A percentile compares a stretch with the other conserved stretches of the same genome.
phyloP scores from a whole-genome alignment of 1,284 basidiomycete species.

The Moesziomyces sp. region DNA sequence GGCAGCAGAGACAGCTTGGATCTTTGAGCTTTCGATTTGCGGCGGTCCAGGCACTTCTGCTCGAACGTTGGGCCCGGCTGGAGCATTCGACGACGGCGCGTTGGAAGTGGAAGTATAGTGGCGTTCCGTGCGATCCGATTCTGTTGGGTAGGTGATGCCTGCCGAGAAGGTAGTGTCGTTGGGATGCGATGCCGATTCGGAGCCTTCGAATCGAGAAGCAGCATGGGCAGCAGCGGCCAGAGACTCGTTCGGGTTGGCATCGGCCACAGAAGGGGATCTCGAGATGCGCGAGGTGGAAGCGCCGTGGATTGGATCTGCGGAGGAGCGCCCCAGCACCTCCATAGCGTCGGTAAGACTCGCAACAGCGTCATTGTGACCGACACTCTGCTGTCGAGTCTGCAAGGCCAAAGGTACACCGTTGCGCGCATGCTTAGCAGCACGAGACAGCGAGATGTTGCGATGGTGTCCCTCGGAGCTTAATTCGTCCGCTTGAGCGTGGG shows the following conservation, averaged over 20 bases:
- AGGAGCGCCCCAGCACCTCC: constrained; percentile 29
- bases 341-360: constrained; percentile 31
- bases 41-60: too few relatives aligned
- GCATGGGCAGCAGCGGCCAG: constrained; percentile 28
- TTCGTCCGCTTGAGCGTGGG: background rate
- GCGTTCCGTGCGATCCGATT: background rate
- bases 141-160: constrained; percentile 8
- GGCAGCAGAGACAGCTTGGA: constrained; percentile 10
- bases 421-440: constrained; percentile 11
- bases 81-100: background rate
- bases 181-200: constrained; percentile 5
- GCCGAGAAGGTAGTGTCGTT: constrained; percentile 28
- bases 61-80: too few relatives aligned
- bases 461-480: constrained; percentile 13
- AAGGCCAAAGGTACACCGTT: background rate
- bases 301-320: constrained; percentile 8
- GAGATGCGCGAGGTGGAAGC: background rate
- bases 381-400: background rate
- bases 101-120: background rate
- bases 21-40: background rate
- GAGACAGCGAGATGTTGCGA: constrained; percentile 23
- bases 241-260: constrained; percentile 19
- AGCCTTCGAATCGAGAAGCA: constrained; percentile 1
- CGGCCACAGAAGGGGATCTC: constrained; percentile 4
- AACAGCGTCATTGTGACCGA: background rate